Evolutionary conservation across 495 filamentous ascomycete species (phyloP).

Genomic region (Xylaria curta): DNA sequence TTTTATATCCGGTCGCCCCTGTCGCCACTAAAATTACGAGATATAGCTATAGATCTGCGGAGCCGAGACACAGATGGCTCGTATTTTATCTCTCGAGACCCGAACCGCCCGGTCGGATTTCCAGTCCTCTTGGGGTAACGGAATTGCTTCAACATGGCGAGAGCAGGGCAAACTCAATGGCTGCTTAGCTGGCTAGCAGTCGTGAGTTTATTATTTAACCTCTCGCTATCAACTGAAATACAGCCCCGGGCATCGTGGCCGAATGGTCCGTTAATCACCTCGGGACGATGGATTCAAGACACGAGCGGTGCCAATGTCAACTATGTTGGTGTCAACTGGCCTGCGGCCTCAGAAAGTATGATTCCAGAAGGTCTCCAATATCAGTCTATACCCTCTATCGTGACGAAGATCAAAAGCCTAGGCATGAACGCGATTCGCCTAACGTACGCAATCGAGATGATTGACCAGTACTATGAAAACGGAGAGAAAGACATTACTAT

Average conservation of each 20-base stretch:
- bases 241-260: slow-evolving; percentile 35
- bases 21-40: slow-evolving; percentile 19
- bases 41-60: slow-evolving; percentile 10
- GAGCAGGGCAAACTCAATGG: neutral
- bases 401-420: slow-evolving; percentile 54
- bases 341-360: slow-evolving; percentile 60
- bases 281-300: slow-evolving; percentile 58
- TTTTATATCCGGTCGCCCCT: slow-evolving; percentile 2
- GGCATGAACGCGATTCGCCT: slow-evolving; percentile 63
- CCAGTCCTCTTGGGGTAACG: neutral
- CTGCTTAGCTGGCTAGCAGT: slow-evolving; percentile 25
- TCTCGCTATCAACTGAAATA: slow-evolving; percentile 9
- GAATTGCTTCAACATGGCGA: slow-evolving; percentile 13
- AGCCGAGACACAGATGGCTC: slow-evolving; percentile 16
- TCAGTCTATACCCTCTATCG: slow-evolving; percentile 55
- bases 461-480: slow-evolving; percentile 28
- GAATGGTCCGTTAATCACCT: slow-evolving; percentile 43
- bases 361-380: slow-evolving; percentile 66
- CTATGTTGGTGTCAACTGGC: slow-evolving; percentile 64
- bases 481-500: slow-evolving; percentile 56
- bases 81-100: slow-evolving; percentile 15
- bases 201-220: slow-evolving; percentile 4
- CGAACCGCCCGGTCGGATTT: slow-evolving; percentile 4
- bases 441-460: slow-evolving; percentile 49
- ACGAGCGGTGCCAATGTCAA: slow-evolving; percentile 53